These are phyloP conservation scores for Drechslera avenae DNA, from an alignment of 2,329 filamentous ascomycete species.

Conservation along the genomic window DNA sequence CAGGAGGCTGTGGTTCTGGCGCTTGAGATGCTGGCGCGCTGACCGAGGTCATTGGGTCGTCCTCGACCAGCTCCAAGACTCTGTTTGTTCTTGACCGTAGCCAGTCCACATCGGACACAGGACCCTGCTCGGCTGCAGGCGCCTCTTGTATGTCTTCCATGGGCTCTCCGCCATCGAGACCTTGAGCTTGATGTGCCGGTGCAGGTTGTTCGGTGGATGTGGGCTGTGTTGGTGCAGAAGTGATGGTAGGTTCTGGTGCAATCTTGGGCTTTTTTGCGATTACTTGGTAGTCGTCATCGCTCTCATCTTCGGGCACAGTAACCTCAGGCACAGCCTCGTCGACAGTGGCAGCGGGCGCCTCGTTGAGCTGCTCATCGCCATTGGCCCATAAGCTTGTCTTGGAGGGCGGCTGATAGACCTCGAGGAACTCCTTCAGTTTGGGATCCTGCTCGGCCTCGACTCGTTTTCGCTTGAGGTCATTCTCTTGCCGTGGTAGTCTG, in stretches of 20 bases:
- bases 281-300: conserved; percentile 76
- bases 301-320: conserved; percentile 56
- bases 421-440: conserved; percentile 84
- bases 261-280: conserved; percentile 57
- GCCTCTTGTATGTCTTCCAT: conserved; percentile 22
- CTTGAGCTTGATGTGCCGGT: neutral
- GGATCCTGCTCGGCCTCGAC: conserved; percentile 66
- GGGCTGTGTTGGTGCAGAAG: conserved; percentile 10
- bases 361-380: conserved; percentile 49
- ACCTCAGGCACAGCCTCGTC: conserved; percentile 28
- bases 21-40: neutral
- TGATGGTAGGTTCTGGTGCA: conserved; percentile 4
- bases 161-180: conserved; percentile 21
- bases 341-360: conserved; percentile 15
- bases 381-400: conserved; percentile 68
- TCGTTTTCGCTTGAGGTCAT: conserved; percentile 70
- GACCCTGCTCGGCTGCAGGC: conserved; percentile 41
- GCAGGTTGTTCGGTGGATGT: neutral
- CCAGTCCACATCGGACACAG: conserved; percentile 84
- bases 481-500: conserved; percentile 32
- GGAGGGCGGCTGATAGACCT: conserved; percentile 74
- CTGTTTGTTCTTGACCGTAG: conserved; percentile 86
- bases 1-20: conserved; percentile 8
- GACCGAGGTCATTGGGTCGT: conserved; percentile 60
- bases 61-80: conserved; percentile 81